phyloP scores from a whole-genome alignment of 345 rosid genomes.

The Brassica juncea region DNA sequence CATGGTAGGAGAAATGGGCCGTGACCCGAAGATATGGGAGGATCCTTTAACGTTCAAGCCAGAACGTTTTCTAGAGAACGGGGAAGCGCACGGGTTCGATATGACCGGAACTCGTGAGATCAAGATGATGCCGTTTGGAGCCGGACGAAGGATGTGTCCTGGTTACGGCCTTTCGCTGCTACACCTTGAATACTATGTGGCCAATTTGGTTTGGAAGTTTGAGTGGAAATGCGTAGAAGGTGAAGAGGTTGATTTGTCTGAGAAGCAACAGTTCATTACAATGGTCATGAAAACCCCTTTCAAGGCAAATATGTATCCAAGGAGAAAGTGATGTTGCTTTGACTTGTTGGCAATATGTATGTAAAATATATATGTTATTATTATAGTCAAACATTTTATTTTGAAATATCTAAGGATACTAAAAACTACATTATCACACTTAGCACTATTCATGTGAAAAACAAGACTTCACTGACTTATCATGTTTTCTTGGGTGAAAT shows the following conservation, averaged over 20 bases:
- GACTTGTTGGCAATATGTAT: neutral
- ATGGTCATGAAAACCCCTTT: conserved; percentile 44
- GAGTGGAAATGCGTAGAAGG: conserved; percentile 44
- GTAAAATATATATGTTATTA: neutral
- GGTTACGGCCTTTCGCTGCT: conserved; percentile 40
- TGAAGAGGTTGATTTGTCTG: conserved; percentile 40
- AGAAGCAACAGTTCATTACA: conserved; percentile 44
- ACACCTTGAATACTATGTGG: conserved; percentile 36
- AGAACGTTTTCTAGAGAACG: conserved; percentile 40
- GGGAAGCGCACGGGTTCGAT: conserved; percentile 35
- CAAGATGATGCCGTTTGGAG: conserved; percentile 46
- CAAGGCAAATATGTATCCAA: conserved; percentile 31
- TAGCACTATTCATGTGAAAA: neutral
- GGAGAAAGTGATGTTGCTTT: conserved; percentile 18
- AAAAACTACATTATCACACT: neutral
- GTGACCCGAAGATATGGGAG: conserved; percentile 41
- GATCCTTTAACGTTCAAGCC: conserved; percentile 41
- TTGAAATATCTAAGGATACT: neutral
- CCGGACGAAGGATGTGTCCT: conserved; percentile 44
- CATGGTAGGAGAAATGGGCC: conserved; percentile 45
- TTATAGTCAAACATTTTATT: too few species aligned
- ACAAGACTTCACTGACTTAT: neutral
- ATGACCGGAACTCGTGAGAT: conserved; percentile 46
- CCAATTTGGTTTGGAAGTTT: conserved; percentile 43
- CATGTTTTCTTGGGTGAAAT: neutral